Conservation (phyloP, 164 flowering plant species). For the Cinnamomum micranthum region DNA sequence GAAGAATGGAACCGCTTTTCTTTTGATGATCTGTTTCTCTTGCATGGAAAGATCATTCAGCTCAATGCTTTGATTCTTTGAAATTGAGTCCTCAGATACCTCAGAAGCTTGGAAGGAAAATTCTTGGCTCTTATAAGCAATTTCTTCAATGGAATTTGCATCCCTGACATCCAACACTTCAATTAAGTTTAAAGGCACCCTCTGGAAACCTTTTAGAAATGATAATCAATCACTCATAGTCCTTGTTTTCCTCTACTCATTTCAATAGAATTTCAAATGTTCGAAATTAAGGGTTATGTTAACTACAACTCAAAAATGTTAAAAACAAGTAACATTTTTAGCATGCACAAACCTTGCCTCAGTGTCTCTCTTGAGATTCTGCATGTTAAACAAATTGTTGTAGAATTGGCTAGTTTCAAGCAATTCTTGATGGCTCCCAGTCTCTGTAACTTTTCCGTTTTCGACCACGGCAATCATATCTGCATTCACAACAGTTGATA, state of each 20-base stretch:
- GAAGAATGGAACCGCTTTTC: conserved; percentile 16
- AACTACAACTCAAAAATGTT: neutral
- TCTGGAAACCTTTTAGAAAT: neutral
- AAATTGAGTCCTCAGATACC: conserved; percentile 13
- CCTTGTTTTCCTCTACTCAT: no score
- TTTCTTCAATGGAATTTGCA: conserved; percentile 21
- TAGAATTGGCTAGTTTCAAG: conserved; percentile 46
- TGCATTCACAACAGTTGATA: conserved; percentile 61
- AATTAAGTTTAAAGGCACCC: neutral
- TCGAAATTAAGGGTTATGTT: neutral
- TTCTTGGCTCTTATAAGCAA: conserved; percentile 9
- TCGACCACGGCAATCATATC: conserved; percentile 64
- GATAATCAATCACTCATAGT: no score
- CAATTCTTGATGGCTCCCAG: conserved; percentile 51
- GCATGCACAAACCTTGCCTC: conserved; percentile 37
- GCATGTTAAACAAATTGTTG: conserved; percentile 43
- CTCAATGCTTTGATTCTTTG: conserved; percentile 9
- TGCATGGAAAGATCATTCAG: conserved; percentile 5
- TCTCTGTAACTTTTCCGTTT: conserved; percentile 48
- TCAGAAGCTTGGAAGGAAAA: conserved; percentile 19
- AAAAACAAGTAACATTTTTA: neutral
- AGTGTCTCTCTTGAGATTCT: conserved; percentile 28
- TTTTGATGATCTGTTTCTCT: conserved; percentile 10
- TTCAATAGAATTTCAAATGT: neutral
- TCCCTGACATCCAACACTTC: conserved; percentile 21